Base-by-base conservation (phyloP, 345 rosid species). In the Rhizophora apiculata region DNA sequence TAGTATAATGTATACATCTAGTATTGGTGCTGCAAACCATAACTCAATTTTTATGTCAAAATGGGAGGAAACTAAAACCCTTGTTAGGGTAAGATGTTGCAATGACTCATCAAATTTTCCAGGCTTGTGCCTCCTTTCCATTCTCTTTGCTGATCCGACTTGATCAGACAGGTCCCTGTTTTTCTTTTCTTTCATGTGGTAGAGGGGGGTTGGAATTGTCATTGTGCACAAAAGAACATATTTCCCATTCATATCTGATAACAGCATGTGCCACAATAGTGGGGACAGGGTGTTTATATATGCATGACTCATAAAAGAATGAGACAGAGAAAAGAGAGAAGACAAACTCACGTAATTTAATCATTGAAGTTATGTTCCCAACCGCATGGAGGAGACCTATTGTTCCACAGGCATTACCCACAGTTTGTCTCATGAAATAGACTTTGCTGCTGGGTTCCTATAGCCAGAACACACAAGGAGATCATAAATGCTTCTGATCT, bases 351-450 rank as follows among this genome's bases (percentile, higher is more conserved):
- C 97, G 24, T 26, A 91, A 89, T 53, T 88, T 89, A 85, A 92
- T 70, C 63, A 85, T 76, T 11, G 99, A 89, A 65, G 85, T 83
- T 61, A 90, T 63, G 79, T 95, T 95, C 71, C 97, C 99, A 71
- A 95, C 76, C 65, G 96, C 89, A 74, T 95, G 99, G 80, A 95
- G 96, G 80, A 92, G 93, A 7, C 96, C 99, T 70, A 92, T 80
- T 43, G 99, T 95, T 82, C 99, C 97, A 80, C 99, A 95, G 68
- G 97, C 97, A 83, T 95, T 95, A 68, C 96, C 97, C 51, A 92
- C 97, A 64, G 97, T 95, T 86, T 92, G 99, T 73, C 81, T 89
- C 96, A 92, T 87, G 85, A 89, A 95, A 77, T 89, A 95, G 71
- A 90, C 97, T 72, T 86, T 85, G 59, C 76, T 76, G 79, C 82